phyloP scores from a whole-genome alignment of 331 rosid genomes.

The Malus hybrid region DNA sequence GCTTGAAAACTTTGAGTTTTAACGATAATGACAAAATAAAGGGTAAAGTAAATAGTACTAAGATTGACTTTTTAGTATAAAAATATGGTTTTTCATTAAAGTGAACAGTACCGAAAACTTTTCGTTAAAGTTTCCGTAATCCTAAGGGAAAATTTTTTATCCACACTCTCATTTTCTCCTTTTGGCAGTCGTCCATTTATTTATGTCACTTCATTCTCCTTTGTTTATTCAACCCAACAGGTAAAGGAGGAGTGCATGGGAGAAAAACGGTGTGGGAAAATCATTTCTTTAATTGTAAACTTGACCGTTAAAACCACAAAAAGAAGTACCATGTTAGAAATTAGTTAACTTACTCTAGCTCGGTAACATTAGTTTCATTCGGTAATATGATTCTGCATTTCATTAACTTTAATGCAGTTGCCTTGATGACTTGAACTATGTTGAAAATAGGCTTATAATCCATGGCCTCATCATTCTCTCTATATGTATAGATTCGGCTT shows the following conservation, averaged over 20 bases:
- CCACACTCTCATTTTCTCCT: too few species aligned
- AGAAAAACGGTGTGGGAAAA: not conserved
- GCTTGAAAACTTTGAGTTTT: too few species aligned
- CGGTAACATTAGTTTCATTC: conserved; percentile 34
- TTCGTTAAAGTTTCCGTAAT: too few species aligned
- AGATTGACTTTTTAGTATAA: too few species aligned
- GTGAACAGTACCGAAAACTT: too few species aligned
- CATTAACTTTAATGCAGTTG: conserved; percentile 43
- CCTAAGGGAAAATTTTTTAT: too few species aligned
- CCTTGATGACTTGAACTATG: conserved; percentile 45
- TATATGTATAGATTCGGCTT: conserved; percentile 52
- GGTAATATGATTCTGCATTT: conserved; percentile 40
- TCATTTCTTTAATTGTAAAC: not conserved
- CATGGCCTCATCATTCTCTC: conserved; percentile 15
- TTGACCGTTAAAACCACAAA: not conserved
- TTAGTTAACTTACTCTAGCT: conserved; percentile 67
- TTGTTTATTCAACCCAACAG: not conserved
- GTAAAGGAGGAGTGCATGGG: not conserved
- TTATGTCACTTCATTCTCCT: not conserved
- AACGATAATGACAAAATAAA: too few species aligned
- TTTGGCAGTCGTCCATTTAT: too few species aligned
- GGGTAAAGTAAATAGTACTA: too few species aligned
- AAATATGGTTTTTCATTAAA: too few species aligned
- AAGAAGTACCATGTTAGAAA: not conserved
- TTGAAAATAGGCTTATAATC: conserved; percentile 23